Conservation (phyloP, 2,329 filamentous ascomycete genomes). For the Exophiala calicioides region DNA sequence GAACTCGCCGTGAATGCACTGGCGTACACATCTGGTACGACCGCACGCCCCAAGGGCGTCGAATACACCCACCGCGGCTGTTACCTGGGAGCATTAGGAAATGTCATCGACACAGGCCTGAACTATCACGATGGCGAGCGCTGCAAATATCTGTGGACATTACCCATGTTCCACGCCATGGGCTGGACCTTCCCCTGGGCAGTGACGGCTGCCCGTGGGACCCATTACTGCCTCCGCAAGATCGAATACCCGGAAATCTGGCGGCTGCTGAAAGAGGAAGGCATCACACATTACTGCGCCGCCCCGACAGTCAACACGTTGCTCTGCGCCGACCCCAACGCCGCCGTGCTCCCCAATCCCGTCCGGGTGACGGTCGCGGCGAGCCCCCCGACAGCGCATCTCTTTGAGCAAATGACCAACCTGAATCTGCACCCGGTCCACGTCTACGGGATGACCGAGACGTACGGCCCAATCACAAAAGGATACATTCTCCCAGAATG, state of each 20-base stretch:
- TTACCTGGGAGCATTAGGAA: constrained; percentile 81
- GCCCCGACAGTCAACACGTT: constrained; percentile 96
- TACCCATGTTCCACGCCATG: constrained; percentile 79
- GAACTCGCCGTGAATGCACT: constrained; percentile 84
- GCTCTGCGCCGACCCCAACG: constrained; percentile 77
- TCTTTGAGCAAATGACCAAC: constrained; percentile 88
- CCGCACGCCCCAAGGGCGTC: constrained; percentile 87
- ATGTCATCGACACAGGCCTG: constrained; percentile 84
- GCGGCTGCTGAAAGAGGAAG: constrained; percentile 80
- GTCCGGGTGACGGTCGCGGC: constrained; percentile 92
- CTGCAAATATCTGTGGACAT: constrained; percentile 85
- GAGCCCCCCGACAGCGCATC: constrained; percentile 80
- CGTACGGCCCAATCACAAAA: constrained; percentile 93
- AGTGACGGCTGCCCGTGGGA: constrained; percentile 89
- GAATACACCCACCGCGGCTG: constrained; percentile 85
- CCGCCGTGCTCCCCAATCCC: constrained; percentile 65
- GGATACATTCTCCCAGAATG: constrained; percentile 85
- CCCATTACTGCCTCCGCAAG: constrained; percentile 90
- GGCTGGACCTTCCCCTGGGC: constrained; percentile 90
- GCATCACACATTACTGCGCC: constrained; percentile 92
- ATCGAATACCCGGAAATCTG: constrained; percentile 94
- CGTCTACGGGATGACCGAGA: constrained; percentile 85
- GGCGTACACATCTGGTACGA: constrained; percentile 92
- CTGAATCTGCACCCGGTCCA: constrained; percentile 90
- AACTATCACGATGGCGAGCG: constrained; percentile 65